These are phyloP conservation scores for Umbelopsis sp. DNA, from an alignment of 192 early-diverging fungal genomes.

Conservation along the genomic window DNA sequence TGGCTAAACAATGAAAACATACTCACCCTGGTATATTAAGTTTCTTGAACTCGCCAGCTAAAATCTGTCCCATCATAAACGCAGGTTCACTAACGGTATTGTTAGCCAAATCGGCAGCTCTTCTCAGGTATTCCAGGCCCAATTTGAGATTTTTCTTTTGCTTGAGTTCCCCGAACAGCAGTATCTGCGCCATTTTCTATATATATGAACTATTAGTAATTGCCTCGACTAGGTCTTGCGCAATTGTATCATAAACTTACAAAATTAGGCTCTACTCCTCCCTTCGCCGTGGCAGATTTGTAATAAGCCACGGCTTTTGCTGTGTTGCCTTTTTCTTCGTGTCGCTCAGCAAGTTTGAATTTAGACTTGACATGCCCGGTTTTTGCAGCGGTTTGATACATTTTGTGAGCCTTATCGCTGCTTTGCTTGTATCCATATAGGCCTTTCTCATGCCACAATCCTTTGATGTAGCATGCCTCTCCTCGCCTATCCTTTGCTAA, in stretches of 20 bases:
- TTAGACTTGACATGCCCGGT: slow-evolving; percentile 65
- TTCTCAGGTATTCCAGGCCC: slow-evolving; percentile 82
- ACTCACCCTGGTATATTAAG: slow-evolving; percentile 54
- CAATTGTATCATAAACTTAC: slow-evolving; percentile 38
- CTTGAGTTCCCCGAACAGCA: slow-evolving; percentile 72
- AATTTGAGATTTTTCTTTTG: slow-evolving; percentile 71
- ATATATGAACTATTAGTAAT: neutral
- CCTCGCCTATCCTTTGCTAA: slow-evolving; percentile 68
- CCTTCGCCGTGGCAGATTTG: slow-evolving; percentile 66
- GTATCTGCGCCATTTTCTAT: slow-evolving; percentile 78
- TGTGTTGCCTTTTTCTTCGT: slow-evolving; percentile 63
- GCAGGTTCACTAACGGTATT: slow-evolving; percentile 72
- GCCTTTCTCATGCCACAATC: slow-evolving; percentile 71
- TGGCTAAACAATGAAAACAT: neutral
- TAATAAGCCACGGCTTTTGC: slow-evolving; percentile 51
- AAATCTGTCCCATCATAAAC: slow-evolving; percentile 77
- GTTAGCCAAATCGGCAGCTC: slow-evolving; percentile 58
- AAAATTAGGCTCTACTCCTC: slow-evolving; percentile 67
- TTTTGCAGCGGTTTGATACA: slow-evolving; percentile 66
- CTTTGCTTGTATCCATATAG: slow-evolving; percentile 55
- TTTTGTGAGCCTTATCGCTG: slow-evolving; percentile 66
- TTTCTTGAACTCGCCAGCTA: slow-evolving; percentile 68
- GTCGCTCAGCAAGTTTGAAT: slow-evolving; percentile 64
- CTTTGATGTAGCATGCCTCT: slow-evolving; percentile 78
- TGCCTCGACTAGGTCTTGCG: neutral